Percentiles rank a stretch among this genome's conserved stretches.
These are phyloP conservation scores for Metarhizium robertsii DNA, from an alignment of 2,329 filamentous ascomycete genomes.

Conservation along the genomic window DNA sequence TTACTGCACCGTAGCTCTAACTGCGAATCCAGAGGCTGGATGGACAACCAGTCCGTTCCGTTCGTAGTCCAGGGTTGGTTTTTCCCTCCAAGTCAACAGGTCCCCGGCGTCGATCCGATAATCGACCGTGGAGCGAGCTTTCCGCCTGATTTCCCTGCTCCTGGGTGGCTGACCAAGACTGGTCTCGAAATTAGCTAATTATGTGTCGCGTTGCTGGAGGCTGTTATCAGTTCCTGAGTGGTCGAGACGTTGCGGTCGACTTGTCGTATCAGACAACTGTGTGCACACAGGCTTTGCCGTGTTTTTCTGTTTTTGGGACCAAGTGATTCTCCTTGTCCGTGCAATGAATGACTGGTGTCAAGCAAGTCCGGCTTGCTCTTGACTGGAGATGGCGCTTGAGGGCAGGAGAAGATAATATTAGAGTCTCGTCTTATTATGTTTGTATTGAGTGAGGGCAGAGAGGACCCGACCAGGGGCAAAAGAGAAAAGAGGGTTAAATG, in stretches of 20 bases:
- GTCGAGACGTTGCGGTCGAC: slow-evolving; percentile 3
- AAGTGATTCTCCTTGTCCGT: background rate
- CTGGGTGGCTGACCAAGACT: background rate
- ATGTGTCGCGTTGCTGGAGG: background rate
- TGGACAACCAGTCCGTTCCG: slow-evolving; percentile 2
- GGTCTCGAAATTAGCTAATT: slow-evolving; percentile 3
- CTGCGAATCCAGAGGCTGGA: background rate
- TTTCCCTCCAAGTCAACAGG: background rate
- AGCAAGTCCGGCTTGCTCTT: slow-evolving; percentile 52
- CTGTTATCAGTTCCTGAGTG: background rate
- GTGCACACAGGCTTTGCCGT: background rate
- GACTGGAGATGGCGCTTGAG: slow-evolving; percentile 19
- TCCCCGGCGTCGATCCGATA: background rate
- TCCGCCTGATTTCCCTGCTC: background rate
- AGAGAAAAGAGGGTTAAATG: slow-evolving; percentile 26
- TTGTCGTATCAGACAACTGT: slow-evolving; percentile 4
- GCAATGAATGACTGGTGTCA: slow-evolving; percentile 30
- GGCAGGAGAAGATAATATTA: slow-evolving; percentile 14
- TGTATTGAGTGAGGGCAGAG: slow-evolving; percentile 8
- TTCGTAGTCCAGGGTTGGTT: slow-evolving; percentile 10
- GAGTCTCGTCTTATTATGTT: background rate
- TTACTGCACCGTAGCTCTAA: background rate
- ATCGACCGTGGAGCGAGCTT: background rate
- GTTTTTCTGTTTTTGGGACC: background rate
- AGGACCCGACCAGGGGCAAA: slow-evolving; percentile 22